Conservation (phyloP, 2,329 filamentous ascomycete species). For the Esteya vermicola region DNA sequence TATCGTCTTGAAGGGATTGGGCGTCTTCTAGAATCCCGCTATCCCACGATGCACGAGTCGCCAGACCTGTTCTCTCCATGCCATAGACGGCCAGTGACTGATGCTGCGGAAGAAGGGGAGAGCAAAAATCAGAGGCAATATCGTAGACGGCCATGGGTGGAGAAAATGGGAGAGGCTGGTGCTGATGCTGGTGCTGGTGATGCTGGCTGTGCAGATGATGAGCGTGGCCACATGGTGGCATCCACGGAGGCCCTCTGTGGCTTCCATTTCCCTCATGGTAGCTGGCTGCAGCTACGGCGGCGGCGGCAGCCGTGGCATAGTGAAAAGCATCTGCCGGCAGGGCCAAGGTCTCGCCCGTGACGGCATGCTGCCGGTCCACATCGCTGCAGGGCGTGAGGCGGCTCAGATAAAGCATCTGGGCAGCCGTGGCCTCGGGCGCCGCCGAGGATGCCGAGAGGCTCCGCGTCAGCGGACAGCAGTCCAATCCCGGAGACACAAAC, state of each 20-base stretch:
- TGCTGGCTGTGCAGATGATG: too few relatives aligned
- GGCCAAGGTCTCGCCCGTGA: too few relatives aligned
- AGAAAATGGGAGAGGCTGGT: not conserved
- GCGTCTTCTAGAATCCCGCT: too few relatives aligned
- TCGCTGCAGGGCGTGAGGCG: slow-evolving; percentile 43
- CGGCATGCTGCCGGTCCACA: slow-evolving; percentile 10
- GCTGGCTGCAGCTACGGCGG: not conserved
- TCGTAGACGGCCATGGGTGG: slow-evolving; percentile 1
- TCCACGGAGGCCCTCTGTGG: not conserved
- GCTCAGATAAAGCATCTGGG: slow-evolving; percentile 13
- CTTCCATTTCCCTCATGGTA: not conserved
- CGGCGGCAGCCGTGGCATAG: slow-evolving; percentile 10
- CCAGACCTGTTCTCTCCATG: too few relatives aligned
- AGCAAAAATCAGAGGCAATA: not conserved
- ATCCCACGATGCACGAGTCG: too few relatives aligned
- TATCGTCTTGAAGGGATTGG: too few relatives aligned
- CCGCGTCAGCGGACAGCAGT: slow-evolving; percentile 10
- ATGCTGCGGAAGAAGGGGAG: not conserved
- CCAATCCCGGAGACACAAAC: slow-evolving; percentile 11
- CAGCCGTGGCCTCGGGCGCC: slow-evolving; percentile 16
- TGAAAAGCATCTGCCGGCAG: slow-evolving; percentile 14
- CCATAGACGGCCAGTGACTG: not conserved
- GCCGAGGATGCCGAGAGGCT: not conserved
- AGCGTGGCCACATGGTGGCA: not conserved
- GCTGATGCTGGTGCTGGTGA: not conserved